Conservation (phyloP, 2,329 filamentous ascomycete species). For the Balansia obtecta region DNA sequence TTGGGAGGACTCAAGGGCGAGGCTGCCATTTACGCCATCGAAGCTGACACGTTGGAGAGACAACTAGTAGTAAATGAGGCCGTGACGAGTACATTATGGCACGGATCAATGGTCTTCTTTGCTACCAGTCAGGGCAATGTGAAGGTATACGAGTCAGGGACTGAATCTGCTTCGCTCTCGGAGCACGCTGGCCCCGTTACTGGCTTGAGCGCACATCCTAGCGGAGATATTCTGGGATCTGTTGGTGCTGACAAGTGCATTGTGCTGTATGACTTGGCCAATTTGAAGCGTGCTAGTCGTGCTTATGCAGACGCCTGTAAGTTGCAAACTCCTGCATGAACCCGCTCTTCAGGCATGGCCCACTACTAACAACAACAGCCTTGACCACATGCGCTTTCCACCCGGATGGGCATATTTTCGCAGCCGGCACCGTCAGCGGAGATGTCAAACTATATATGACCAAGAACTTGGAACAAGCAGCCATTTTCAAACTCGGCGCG, state of each 20-base stretch:
- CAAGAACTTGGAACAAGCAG: slow-evolving; percentile 64
- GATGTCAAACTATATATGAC: slow-evolving; percentile 85
- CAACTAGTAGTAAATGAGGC: slow-evolving; percentile 54
- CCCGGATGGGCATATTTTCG: slow-evolving; percentile 90
- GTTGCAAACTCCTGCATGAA: slow-evolving; percentile 19
- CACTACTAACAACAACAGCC: slow-evolving; percentile 30
- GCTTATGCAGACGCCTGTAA: slow-evolving; percentile 70
- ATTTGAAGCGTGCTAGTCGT: slow-evolving; percentile 58
- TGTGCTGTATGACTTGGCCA: slow-evolving; percentile 70
- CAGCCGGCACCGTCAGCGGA: slow-evolving; percentile 66
- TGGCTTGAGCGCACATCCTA: slow-evolving; percentile 68
- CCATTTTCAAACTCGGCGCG: slow-evolving; percentile 56
- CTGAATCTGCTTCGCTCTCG: slow-evolving; percentile 56
- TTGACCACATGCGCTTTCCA: slow-evolving; percentile 77
- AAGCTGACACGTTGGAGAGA: slow-evolving; percentile 54
- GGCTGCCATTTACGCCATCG: slow-evolving; percentile 63
- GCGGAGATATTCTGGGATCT: slow-evolving; percentile 71
- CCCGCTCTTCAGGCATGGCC: neutral
- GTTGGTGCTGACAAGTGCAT: slow-evolving; percentile 88
- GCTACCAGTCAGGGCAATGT: slow-evolving; percentile 65
- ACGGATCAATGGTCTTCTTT: slow-evolving; percentile 55
- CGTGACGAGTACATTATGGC: slow-evolving; percentile 54
- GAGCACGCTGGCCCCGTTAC: slow-evolving; percentile 76
- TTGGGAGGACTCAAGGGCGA: slow-evolving; percentile 65
- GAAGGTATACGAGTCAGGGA: slow-evolving; percentile 65